Evolutionary conservation across 2,329 filamentous ascomycete genomes (phyloP), one percentile per base, ranked within the genome.

Genomic region (Colletotrichum gigasporum): DNA sequence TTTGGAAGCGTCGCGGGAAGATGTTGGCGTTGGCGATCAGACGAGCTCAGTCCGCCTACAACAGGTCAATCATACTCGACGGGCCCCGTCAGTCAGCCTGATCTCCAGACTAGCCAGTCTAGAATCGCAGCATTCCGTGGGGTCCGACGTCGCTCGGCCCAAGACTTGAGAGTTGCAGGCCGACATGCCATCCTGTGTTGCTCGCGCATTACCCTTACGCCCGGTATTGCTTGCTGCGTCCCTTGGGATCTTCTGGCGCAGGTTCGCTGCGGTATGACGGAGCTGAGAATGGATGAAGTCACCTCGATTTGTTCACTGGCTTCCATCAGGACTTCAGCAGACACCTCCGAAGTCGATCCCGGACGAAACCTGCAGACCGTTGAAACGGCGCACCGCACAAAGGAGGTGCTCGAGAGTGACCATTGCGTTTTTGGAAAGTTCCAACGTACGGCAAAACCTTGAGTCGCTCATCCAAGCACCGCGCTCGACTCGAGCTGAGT

Each of bases 321-420:
- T 4, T 2, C 24, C 22, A 18, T 26, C 32, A 18, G 30, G n/a
- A 12, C 22, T 24, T 30, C 11, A 8, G n/a, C n/a, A n/a, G n/a
- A n/a, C n/a, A n/a, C n/a, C n/a, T 20, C 24, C 14, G 11, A n/a
- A 26, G n/a, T 10, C 9, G 18, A 8, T n/a, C 24, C 26, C 9
- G 37, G 5, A 12, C 18, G 7, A 32, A 22, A 10, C 26, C 37
- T 53, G 50, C 57, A 54, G 44, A 26, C 30, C 39, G 14, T 47
- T 55, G 57, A 61, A 61, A 55, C 57, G 39, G 41, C 20, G 48
- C 48, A 39, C n/a, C 8, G 50, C 32, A 45, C 32, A 22, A 47
- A 48, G 26, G 41, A 48, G 42, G 16, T 39, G 45, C 32, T 42
- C 22, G 35, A 24, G 55, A 39, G 54, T 28, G 35, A 50, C n/a